Conservation (phyloP, 2,329 filamentous ascomycete species). For the Coleophoma cylindrospora region DNA sequence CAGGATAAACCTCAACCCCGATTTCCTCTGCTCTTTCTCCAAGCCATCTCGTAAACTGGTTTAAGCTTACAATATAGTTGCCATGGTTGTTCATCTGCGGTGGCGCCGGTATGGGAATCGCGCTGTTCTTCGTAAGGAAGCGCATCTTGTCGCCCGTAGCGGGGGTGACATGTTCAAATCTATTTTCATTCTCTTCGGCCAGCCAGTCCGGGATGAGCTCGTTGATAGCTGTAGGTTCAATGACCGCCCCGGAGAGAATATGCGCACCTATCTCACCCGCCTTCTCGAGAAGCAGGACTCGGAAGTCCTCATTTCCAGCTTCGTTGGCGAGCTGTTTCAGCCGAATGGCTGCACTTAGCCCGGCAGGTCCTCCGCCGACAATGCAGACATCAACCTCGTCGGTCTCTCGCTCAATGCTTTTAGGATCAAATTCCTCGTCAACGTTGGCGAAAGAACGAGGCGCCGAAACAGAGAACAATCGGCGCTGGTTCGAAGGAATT, state of each 20-base stretch:
- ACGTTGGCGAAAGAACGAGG: constrained; percentile 34
- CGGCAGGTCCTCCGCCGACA: constrained; percentile 88
- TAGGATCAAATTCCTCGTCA: constrained; percentile 60
- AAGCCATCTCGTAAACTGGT: constrained; percentile 93
- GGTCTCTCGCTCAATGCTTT: constrained; percentile 73
- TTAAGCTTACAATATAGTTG: constrained; percentile 95
- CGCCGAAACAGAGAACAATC: constrained; percentile 38
- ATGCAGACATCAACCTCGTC: constrained; percentile 97
- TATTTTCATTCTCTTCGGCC: constrained; percentile 77
- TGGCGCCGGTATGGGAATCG: constrained; percentile 79
- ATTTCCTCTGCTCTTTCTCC: constrained; percentile 94
- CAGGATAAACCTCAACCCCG: constrained; percentile 93
- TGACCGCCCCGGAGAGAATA: constrained; percentile 91
- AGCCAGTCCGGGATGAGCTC: constrained; percentile 95
- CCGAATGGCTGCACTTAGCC: constrained; percentile 86
- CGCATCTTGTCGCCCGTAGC: constrained; percentile 85
- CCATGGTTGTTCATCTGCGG: constrained; percentile 98
- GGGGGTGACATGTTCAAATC: constrained; percentile 83
- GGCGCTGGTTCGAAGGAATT: constrained; percentile 20
- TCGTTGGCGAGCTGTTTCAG: constrained; percentile 94
- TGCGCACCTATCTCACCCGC: constrained; percentile 92
- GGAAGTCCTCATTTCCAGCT: constrained; percentile 91
- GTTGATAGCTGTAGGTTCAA: constrained; percentile 81
- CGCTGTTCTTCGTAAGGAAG: constrained; percentile 77
- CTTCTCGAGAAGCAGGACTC: constrained; percentile 90